phyloP scores from a whole-genome alignment of 2,329 filamentous ascomycete genomes.

The Fulvia fulva region DNA sequence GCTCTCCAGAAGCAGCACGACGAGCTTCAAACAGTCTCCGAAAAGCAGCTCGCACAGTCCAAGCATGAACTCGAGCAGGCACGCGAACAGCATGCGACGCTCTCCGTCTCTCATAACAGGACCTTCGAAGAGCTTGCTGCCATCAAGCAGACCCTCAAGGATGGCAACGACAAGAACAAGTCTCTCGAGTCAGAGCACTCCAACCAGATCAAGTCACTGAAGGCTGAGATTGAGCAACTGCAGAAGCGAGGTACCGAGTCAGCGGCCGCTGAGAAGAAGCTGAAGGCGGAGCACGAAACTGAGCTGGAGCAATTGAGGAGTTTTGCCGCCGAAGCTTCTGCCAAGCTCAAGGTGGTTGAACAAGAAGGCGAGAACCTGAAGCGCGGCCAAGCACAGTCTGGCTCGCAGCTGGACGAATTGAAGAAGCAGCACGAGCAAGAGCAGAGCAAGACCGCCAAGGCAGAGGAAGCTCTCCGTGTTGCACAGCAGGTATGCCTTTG shows the following conservation, averaged over 20 bases:
- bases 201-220: slow-evolving; percentile 6
- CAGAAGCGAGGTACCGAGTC: slow-evolving; percentile 12
- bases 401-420: slow-evolving; percentile 16
- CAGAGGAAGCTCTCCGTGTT: slow-evolving; percentile 16
- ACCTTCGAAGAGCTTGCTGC: slow-evolving; percentile 20
- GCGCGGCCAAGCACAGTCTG: slow-evolving; percentile 15
- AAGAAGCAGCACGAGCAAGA: slow-evolving; percentile 14
- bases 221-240: slow-evolving; percentile 19
- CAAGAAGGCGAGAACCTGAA: slow-evolving; percentile 15
- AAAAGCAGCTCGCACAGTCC: slow-evolving; percentile 14
- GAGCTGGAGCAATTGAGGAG: slow-evolving; percentile 17
- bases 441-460: slow-evolving; percentile 11
- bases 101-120: slow-evolving; percentile 24
- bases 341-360: slow-evolving; percentile 17
- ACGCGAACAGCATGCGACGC: slow-evolving; percentile 17
- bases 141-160: slow-evolving; percentile 4
- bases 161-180: slow-evolving; percentile 6
- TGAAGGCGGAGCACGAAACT: slow-evolving; percentile 15
- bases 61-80: slow-evolving; percentile 19
- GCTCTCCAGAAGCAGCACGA: slow-evolving; percentile 18
- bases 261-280: slow-evolving; percentile 16
- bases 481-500: slow-evolving; percentile 10
- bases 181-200: neutral
- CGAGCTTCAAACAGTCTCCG: slow-evolving; percentile 12
- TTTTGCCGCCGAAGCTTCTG: slow-evolving; percentile 14